A percentile compares a stretch with the other conserved stretches of the same genome.
These are phyloP conservation scores for Scedosporium apiospermum DNA, from an alignment of 2,329 filamentous ascomycete species.

Conservation along the genomic window DNA sequence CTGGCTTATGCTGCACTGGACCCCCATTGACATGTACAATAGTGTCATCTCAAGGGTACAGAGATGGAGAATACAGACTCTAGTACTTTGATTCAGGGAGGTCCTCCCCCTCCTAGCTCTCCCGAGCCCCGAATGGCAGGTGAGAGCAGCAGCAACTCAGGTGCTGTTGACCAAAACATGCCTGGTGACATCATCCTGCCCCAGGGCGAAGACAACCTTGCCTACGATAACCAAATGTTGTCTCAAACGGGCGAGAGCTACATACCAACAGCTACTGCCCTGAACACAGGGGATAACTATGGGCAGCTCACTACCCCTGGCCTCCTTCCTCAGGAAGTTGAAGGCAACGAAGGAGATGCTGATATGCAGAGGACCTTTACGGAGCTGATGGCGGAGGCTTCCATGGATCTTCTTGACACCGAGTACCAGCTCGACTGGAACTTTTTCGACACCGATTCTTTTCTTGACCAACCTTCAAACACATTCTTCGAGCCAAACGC, in stretches of 20 bases:
- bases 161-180: not conserved
- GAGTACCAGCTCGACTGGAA: too few relatives aligned
- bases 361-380: too few relatives aligned
- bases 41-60: not conserved
- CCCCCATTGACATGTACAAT: not conserved
- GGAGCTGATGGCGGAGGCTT: too few relatives aligned
- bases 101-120: not conserved
- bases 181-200: not conserved
- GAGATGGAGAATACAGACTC: not conserved
- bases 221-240: not conserved
- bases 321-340: not conserved
- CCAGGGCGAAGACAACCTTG: too few relatives aligned
- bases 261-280: too few relatives aligned
- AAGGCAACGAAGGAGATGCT: not conserved
- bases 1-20: not conserved
- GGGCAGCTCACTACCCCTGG: not conserved
- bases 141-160: too few relatives aligned
- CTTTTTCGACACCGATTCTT: not conserved
- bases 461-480: not conserved
- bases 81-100: not conserved
- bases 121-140: too few relatives aligned
- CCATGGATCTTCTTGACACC: too few relatives aligned
- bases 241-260: too few relatives aligned
- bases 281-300: not conserved
- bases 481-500: not conserved